Base-by-base conservation (phyloP, 441 rosid species). In the Euphorbia celastroides region DNA sequence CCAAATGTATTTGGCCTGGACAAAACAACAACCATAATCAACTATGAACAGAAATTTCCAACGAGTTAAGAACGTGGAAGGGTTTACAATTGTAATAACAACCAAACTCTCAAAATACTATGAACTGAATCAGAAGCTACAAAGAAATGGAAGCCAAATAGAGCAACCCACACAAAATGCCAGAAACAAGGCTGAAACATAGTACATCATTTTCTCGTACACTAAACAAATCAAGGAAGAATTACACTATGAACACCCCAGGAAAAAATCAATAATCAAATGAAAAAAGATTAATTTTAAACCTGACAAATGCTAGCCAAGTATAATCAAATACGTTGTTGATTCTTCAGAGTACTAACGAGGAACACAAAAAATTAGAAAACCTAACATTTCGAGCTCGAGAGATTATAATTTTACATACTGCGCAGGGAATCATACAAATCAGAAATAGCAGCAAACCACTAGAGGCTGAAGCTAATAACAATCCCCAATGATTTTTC, bases 251-350 rank as follows among this genome's bases (percentile, higher is more conserved):
- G 0, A 0, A 38, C 30, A 19, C 11, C 23, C 2, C 13, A 12
- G 50, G n/a, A n/a, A n/a, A 54, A 52, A 16, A 65, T 13, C 5
- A 3, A 20, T 12, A 30, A 12, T 22, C 7, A 65, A 65, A 23
- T 20, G 30, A 60, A 41, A 25, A 12, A 20, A 6, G 3, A 38
- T 41, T 7, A n/a, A 20, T 32, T 46, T 12, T 38, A 5, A 61
- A 61, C 32, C 14, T 41, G 52, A 32, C 20, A 34, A 60, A 20
- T 38, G 50, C 23, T 60, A 60, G 13, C 38, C 50, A 60, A 60
- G 26, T 20, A 32, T 36, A 55, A 36, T 7, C 41, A 19, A 60
- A 19, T 19, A 59, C 0, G 46, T 19, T 16, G 5, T 20, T 7
- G 12, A 13, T 17, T 34, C 1, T 58, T 58, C 62, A 19, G 22